Evolutionary conservation across 352 stramenopile species (phyloP), one percentile per base, ranked within the genome.

Genomic region (Phytopythium chamaehyphon): DNA sequence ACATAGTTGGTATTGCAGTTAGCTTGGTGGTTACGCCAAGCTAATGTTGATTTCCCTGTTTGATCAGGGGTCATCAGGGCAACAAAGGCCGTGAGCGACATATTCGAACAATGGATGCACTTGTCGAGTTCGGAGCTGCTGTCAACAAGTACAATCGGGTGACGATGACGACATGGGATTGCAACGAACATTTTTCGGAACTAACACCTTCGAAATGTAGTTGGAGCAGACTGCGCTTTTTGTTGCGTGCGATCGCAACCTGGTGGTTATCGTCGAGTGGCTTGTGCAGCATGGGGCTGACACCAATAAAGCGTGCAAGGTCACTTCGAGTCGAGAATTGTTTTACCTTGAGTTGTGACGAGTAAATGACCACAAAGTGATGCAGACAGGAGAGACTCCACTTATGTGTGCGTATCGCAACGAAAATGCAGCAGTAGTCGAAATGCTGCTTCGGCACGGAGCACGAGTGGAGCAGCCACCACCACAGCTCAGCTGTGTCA

Each of bases 141-240:
- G 57, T 84, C 24, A 76, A 85, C 40, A 67, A 79, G 55, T 44
- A 55, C 57, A 88, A 88, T 49, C 43, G 62, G 19, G 76, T 82
- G 55, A 10, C 7, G 23, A 16, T 6, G 5, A 9, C 28, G 28
- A 5, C 28, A 9, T 33, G 5, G 5, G 28, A 33, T 33, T 33
- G 28, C 5, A 21, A 40, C 12, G 37, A 4, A 40, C 12, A 38
- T 36, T 6, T 22, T 46, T 12, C 26, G 5, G 18, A 28, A 18
- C n/a, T 12, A 11, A 22, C 37, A 42, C 12, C 16, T 42, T 35
- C n/a, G 7, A 36, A 2, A 14, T 55, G 31, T 37, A 88, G 72
- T 52, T 88, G 9, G 71, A 82, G 55, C 74, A 88, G 43, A 86
- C 72, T 7, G 49, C 77, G 12, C 39, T 88, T 46, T 82, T 76